A percentile compares a stretch with the other conserved stretches of the same genome.
Evolutionary conservation across 169 alveolate species (phyloP).

Genomic region (Plasmodium sp.): DNA sequence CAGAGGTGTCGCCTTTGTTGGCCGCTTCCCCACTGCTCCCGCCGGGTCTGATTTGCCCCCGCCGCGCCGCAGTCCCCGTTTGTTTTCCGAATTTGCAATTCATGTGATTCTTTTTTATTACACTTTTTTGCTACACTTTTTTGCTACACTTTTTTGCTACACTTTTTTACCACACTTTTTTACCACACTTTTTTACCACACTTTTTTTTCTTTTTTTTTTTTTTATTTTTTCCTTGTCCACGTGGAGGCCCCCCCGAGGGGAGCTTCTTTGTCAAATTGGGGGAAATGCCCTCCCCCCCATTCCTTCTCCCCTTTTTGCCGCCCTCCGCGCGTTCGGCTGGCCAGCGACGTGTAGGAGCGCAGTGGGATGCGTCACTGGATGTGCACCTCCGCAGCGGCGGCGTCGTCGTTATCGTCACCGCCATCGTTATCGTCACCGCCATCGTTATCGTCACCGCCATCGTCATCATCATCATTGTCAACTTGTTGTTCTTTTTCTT

Average conservation of each 20-base stretch:
- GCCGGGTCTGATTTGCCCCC: too few relatives aligned
- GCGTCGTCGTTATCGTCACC: too few relatives aligned
- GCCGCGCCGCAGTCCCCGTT: background rate
- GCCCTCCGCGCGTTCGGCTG: background rate
- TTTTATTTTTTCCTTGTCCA: background rate
- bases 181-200: background rate
- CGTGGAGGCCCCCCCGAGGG: background rate
- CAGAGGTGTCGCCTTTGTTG: background rate
- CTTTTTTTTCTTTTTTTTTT: background rate
- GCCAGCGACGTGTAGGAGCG: background rate
- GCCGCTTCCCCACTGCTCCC: too few relatives aligned
- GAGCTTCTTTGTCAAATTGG: background rate
- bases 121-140: background rate
- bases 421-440: too few relatives aligned
- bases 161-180: background rate
- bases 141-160: background rate
- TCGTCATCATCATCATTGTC: too few relatives aligned
- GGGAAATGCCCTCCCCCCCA: background rate
- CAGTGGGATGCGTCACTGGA: background rate
- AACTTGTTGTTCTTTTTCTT: too few relatives aligned
- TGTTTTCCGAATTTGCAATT: background rate
- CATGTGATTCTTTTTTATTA: background rate
- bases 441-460: too few relatives aligned
- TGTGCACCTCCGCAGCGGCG: background rate
- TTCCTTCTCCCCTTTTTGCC: background rate